A percentile compares a stretch with the other conserved stretches of the same genome.
These are phyloP conservation scores for Lentinula edodes DNA, from an alignment of 768 basidiomycete species.

Conservation along the genomic window DNA sequence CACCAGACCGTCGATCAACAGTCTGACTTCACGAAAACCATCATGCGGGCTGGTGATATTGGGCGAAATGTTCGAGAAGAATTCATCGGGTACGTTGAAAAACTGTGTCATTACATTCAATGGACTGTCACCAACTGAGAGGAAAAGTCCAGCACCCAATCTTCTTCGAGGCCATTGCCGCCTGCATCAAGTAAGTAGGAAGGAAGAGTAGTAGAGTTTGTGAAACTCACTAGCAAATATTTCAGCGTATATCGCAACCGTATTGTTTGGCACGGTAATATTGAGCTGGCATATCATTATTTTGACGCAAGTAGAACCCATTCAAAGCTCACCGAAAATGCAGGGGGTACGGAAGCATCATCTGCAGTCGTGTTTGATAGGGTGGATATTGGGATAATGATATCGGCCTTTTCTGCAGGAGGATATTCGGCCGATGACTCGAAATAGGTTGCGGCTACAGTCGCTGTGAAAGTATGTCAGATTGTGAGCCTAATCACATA, in stretches of 20 bases:
- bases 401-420: slow-evolving; percentile 52
- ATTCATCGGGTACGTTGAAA: slow-evolving; percentile 3
- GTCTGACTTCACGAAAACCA: slow-evolving; percentile 44
- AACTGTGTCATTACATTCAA: not conserved
- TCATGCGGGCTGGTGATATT: slow-evolving; percentile 32
- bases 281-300: slow-evolving; percentile 39
- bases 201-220: not conserved
- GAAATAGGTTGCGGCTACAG: slow-evolving; percentile 67
- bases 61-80: not conserved
- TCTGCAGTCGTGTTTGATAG: slow-evolving; percentile 58
- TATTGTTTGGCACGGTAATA: slow-evolving; percentile 64
- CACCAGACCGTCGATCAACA: slow-evolving; percentile 40
- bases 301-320: not conserved
- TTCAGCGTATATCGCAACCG: slow-evolving; percentile 64
- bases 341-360: slow-evolving; percentile 71
- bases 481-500: not conserved
- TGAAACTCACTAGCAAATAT: slow-evolving; percentile 50
- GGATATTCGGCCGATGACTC: slow-evolving; percentile 52
- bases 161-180: slow-evolving; percentile 58
- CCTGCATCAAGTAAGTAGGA: slow-evolving; percentile 6
- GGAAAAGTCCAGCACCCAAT: slow-evolving; percentile 49
- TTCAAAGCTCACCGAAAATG: slow-evolving; percentile 48
- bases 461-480: slow-evolving; percentile 33
- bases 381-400: slow-evolving; percentile 68
- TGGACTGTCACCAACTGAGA: slow-evolving; percentile 28